A percentile compares a stretch with the other conserved stretches of the same genome.
Conservation (phyloP, 1,284 basidiomycete genomes). For the Heterobasidion occidentale region DNA sequence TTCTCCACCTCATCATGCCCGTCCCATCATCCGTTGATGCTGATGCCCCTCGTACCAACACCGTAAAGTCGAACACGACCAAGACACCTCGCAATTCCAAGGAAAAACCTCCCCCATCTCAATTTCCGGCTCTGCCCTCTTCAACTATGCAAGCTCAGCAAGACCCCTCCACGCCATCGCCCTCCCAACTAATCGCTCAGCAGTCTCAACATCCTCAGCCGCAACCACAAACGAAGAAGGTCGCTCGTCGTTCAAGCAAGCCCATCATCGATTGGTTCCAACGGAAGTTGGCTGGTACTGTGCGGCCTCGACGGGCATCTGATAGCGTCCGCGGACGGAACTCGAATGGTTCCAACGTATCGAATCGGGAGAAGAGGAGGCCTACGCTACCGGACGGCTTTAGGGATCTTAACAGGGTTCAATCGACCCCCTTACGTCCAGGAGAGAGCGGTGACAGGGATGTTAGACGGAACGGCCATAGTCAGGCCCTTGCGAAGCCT, state of each 20-base stretch:
- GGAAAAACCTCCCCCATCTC: not conserved
- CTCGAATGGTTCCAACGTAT: slow-evolving; percentile 4
- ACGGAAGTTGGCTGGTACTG: slow-evolving; percentile 72
- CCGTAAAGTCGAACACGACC: not conserved
- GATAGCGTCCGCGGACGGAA: slow-evolving; percentile 22
- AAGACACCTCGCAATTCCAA: not conserved
- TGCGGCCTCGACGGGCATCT: slow-evolving; percentile 37
- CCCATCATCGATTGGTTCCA: slow-evolving; percentile 91
- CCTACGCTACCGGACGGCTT: slow-evolving; percentile 7
- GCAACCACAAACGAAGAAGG: slow-evolving; percentile 40
- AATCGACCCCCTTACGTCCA: slow-evolving; percentile 14
- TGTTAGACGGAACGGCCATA: slow-evolving; percentile 8
- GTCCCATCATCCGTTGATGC: not conserved
- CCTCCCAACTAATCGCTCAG: not conserved
- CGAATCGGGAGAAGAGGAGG: slow-evolving; percentile 7
- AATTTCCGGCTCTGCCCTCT: not conserved
- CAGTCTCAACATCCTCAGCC: slow-evolving; percentile 18
- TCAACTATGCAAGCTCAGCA: slow-evolving; percentile 2
- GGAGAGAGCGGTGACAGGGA: slow-evolving; percentile 10
- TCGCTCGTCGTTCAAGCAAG: slow-evolving; percentile 62
- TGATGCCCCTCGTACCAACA: not conserved
- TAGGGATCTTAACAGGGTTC: slow-evolving; percentile 11
- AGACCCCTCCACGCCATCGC: slow-evolving; percentile 4
- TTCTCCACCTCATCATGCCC: not conserved
- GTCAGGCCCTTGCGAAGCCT: slow-evolving; percentile 5